Conservation (phyloP, 495 filamentous ascomycete species). For the Aspergillus heteromorphus region DNA sequence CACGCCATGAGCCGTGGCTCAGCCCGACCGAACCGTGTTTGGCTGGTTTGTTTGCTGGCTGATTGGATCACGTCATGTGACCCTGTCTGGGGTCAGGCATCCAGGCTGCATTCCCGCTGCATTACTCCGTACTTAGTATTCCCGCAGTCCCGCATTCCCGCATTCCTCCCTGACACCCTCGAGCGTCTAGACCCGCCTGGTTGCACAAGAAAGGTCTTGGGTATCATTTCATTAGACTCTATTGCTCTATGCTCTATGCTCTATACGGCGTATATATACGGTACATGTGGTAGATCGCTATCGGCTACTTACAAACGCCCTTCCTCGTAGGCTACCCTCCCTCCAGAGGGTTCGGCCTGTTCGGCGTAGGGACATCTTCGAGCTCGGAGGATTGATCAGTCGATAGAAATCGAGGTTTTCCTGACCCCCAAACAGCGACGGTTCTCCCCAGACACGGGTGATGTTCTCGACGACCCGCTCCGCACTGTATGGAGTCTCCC, state of each 20-base stretch:
- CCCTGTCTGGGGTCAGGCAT: not conserved
- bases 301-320: not conserved
- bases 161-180: no score
- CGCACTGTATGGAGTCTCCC: slow-evolving; percentile 28
- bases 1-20: not conserved
- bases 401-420: slow-evolving; percentile 9
- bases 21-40: not conserved
- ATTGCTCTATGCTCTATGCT: not conserved
- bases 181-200: no score
- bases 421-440: slow-evolving; percentile 21
- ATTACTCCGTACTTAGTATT: no score
- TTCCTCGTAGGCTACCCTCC: not conserved
- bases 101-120: no score
- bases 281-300: not conserved
- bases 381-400: slow-evolving; percentile 25
- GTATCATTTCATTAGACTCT: not conserved
- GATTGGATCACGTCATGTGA: no score
- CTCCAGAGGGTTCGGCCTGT: not conserved
- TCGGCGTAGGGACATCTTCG: slow-evolving; percentile 6
- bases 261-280: not conserved
- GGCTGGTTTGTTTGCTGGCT: not conserved
- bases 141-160: no score
- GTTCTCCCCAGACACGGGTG: slow-evolving; percentile 30
- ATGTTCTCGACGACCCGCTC: slow-evolving; percentile 29
- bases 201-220: no score